These are phyloP conservation scores for Xylariaceae sp. DNA, from an alignment of 2,329 filamentous ascomycete genomes.

Conservation along the genomic window DNA sequence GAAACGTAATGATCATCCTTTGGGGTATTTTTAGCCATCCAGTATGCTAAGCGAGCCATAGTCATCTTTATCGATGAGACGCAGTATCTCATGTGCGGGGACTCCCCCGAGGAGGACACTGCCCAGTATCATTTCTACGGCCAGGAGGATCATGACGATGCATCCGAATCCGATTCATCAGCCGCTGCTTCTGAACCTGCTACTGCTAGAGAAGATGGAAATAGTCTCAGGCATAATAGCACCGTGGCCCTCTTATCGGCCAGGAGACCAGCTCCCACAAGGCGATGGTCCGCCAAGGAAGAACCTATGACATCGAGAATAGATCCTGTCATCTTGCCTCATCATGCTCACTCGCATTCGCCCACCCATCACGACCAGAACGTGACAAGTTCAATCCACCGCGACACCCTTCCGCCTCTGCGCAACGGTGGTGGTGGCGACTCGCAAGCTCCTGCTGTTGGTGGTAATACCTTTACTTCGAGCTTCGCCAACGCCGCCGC, in stretches of 20 bases:
- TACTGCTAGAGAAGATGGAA: too few relatives aligned
- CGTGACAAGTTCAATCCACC: too few relatives aligned
- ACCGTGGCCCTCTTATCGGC: too few relatives aligned
- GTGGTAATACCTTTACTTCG: slow-evolving; percentile 12
- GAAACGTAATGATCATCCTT: slow-evolving; percentile 20
- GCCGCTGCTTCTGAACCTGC: slow-evolving; percentile 7
- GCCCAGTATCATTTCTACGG: slow-evolving; percentile 19
- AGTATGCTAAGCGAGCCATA: slow-evolving; percentile 15
- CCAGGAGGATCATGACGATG: slow-evolving; percentile 15
- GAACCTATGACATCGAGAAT: slow-evolving; percentile 1
- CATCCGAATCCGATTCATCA: slow-evolving; percentile 11
- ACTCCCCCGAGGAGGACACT: slow-evolving; percentile 19
- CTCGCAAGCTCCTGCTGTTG: slow-evolving; percentile 10
- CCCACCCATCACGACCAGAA: slow-evolving; percentile 2
- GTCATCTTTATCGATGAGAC: slow-evolving; percentile 33
- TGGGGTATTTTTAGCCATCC: not conserved
- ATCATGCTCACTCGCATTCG: slow-evolving; percentile 3
- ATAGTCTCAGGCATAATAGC: too few relatives aligned
- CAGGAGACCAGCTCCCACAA: not conserved
- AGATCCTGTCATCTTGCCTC: not conserved
- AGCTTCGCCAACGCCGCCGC: slow-evolving; percentile 19
- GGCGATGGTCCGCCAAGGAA: not conserved
- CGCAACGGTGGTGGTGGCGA: too few relatives aligned
- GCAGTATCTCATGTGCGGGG: slow-evolving; percentile 21
- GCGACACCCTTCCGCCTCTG: too few relatives aligned